These are phyloP conservation scores for Alnus rubra DNA, from an alignment of 306 rosid species.

Conservation along the genomic window DNA sequence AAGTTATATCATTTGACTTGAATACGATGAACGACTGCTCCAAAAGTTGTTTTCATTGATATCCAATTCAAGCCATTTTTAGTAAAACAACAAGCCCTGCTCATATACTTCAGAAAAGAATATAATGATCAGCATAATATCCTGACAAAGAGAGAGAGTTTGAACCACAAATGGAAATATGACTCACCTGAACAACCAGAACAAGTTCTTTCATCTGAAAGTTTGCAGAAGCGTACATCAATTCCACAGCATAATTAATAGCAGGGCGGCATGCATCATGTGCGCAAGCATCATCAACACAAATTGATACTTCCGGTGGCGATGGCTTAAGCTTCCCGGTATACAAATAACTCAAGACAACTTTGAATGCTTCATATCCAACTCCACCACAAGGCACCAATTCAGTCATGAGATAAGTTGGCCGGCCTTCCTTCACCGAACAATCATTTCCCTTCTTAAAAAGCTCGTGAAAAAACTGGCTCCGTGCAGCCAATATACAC, in stretches of 20 bases:
- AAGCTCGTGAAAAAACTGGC: conserved; percentile 73
- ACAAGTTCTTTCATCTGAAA: conserved; percentile 90
- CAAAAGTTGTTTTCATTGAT: neutral
- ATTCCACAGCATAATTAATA: conserved; percentile 73
- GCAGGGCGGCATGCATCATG: conserved; percentile 92
- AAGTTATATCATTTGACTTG: neutral
- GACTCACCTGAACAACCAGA: conserved; percentile 70
- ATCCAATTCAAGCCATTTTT: neutral
- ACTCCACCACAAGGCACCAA: conserved; percentile 64
- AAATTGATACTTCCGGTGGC: conserved; percentile 73
- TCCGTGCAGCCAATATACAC: conserved; percentile 74
- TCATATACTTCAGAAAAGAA: neutral
- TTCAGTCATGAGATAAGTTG: conserved; percentile 64
- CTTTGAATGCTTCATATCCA: conserved; percentile 71
- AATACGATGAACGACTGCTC: neutral
- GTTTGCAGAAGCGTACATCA: conserved; percentile 82
- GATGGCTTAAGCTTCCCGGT: conserved; percentile 79
- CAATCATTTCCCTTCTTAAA: conserved; percentile 57
- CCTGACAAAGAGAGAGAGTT: neutral
- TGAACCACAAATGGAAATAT: conserved; percentile 17
- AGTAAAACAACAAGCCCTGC: neutral
- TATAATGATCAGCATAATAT: neutral
- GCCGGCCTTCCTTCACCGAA: conserved; percentile 55
- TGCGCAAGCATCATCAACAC: conserved; percentile 71
- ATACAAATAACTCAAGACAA: conserved; percentile 76